Base-by-base conservation (phyloP, 2,329 filamentous ascomycete species). In the Cercospora sojina region DNA sequence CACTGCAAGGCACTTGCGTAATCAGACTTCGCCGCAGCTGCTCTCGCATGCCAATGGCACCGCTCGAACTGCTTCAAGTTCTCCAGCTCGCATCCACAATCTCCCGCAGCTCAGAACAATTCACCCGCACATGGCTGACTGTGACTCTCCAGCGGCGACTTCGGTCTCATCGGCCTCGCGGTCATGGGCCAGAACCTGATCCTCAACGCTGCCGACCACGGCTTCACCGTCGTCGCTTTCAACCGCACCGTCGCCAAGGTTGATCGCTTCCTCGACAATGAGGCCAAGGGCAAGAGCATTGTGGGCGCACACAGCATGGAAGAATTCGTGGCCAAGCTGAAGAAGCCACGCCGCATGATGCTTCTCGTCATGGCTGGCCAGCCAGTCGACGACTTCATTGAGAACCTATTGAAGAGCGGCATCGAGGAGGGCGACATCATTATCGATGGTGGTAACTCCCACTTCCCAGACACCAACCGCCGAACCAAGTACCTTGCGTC, bases 201-300 rank as follows among this genome's bases (percentile, higher is more conserved):
- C 78, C 80, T 84, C 74, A 84, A 84, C 77, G 83, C 83, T 73
- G 83, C 82, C 72, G 83, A 84, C 75, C 83, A 84, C 74, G 82
- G 93, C 79, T 98, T 96, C 88, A 98, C 92, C 80, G 92, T 99
- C 79, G 91, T 94, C 83, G 95, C 94, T 75, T 99, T 91, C 89
- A 99, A 99, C 90, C 91, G 95, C 83, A 99, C 95, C 76, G 92
- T 97, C 76, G 88, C 92, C 83, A 99, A 99, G 89, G 95, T 99
- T 82, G 93, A 98, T 86, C 87, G 87, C 63, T 77, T 79, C 74
- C 72, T 79, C 29, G 74, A 77, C 35, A 75, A 83, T 70, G 81
- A 83, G 81, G 79, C 82, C 75, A 80, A 79, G 77, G 89, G 93
- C 86, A 97, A 97, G 88, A 91, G 92, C 77, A 91, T 99, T 76